These are phyloP conservation scores for Tagetes patula DNA, from an alignment of 129 eudicot species.

Conservation along the genomic window DNA sequence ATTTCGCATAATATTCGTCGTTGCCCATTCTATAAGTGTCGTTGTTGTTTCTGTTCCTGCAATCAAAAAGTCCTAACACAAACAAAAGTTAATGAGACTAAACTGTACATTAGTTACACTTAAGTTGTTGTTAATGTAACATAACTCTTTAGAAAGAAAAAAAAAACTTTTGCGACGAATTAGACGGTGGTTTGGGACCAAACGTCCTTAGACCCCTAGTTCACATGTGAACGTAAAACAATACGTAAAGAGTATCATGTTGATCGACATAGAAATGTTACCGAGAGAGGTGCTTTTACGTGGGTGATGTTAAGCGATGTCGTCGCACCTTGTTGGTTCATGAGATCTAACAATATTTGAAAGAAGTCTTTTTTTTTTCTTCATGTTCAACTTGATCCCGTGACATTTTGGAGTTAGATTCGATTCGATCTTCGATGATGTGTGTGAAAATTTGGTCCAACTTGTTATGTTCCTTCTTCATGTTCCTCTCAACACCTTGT, in stretches of 20 bases:
- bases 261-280: not conserved
- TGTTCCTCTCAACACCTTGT: conserved; percentile 47
- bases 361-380: conserved; percentile 9
- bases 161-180: too few species aligned
- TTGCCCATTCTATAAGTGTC: not conserved
- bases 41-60: not conserved
- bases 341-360: conserved; percentile 8
- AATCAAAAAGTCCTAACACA: not conserved
- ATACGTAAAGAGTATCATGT: not conserved
- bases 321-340: not conserved
- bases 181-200: too few species aligned
- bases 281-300: not conserved
- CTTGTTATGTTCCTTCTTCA: conserved; percentile 33
- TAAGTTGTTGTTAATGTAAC: not conserved
- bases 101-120: not conserved
- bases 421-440: conserved; percentile 34
- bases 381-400: not conserved
- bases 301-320: not conserved
- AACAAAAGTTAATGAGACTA: not conserved
- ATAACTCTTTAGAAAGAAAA: too few species aligned
- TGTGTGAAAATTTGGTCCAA: conserved; percentile 44
- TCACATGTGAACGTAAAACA: too few species aligned
- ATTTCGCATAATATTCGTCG: not conserved
- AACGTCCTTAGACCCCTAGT: too few species aligned
- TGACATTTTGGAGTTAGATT: not conserved